These are phyloP conservation scores for Fusarium chuoi DNA, from an alignment of 2,329 filamentous ascomycete species.

Conservation along the genomic window DNA sequence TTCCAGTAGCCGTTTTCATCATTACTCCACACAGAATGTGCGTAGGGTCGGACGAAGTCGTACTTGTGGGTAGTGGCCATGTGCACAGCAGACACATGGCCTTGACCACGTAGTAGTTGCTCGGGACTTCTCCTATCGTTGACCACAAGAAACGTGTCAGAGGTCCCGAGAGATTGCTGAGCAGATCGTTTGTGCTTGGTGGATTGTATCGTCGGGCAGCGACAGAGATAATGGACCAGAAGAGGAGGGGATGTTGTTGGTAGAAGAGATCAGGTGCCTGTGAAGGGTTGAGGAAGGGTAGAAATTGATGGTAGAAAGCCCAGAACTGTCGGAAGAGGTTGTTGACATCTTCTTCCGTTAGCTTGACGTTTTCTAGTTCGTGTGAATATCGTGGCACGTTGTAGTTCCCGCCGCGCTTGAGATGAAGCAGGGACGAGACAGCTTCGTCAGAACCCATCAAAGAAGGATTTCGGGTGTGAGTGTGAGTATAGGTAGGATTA, in stretches of 20 bases:
- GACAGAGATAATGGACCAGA: conserved; percentile 84
- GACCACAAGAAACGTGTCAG: conserved; percentile 79
- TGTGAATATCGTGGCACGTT: conserved; percentile 68
- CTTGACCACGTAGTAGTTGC: conserved; percentile 83
- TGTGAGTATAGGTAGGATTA: conserved; percentile 67
- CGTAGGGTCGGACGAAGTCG: conserved; percentile 81
- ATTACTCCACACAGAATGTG: conserved; percentile 85
- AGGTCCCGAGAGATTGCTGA: conserved; percentile 74
- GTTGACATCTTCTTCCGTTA: conserved; percentile 71
- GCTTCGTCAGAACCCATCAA: conserved; percentile 76
- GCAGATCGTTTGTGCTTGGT: conserved; percentile 66
- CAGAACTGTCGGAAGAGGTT: conserved; percentile 81
- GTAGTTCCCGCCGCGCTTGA: conserved; percentile 73
- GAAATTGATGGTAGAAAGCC: conserved; percentile 78
- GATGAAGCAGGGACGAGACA: conserved; percentile 72
- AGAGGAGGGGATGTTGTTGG: conserved; percentile 80
- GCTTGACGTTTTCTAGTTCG: conserved; percentile 70
- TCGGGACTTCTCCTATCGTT: conserved; percentile 80
- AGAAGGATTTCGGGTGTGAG: conserved; percentile 70
- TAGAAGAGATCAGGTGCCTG: conserved; percentile 79
- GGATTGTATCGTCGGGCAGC: conserved; percentile 76
- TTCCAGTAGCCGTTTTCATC: conserved; percentile 88
- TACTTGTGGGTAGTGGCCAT: conserved; percentile 86
- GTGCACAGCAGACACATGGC: conserved; percentile 82
- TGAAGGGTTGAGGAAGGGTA: conserved; percentile 76